Conservation (phyloP, 2,329 filamentous ascomycete genomes). For the Trichoderma sp. region DNA sequence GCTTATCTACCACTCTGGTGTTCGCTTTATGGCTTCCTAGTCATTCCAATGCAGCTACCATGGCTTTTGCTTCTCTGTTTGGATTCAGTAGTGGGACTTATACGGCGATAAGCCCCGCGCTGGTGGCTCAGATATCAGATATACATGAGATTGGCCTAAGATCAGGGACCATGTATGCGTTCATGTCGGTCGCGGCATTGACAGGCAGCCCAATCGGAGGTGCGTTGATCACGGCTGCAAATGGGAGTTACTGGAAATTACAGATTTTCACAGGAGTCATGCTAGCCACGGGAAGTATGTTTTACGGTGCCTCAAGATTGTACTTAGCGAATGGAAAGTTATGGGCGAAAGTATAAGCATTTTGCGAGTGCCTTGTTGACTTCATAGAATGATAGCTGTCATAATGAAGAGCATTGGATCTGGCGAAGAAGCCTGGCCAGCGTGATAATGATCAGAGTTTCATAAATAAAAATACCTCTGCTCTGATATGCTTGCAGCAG, state of each 20-base stretch:
- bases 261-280: not conserved
- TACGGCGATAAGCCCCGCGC: not conserved
- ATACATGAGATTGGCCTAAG: not conserved
- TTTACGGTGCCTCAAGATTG: not conserved
- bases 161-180: not conserved
- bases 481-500: too few relatives aligned
- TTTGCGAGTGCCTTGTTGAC: too few relatives aligned
- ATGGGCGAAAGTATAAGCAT: not conserved
- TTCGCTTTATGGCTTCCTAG: conserved; percentile 6
- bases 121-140: conserved; percentile 9
- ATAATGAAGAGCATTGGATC: not conserved
- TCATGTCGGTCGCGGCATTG: not conserved
- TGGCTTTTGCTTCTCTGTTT: not conserved
- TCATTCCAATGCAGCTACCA: not conserved
- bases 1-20: not conserved
- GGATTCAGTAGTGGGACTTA: not conserved
- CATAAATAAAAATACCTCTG: too few relatives aligned
- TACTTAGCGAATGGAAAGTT: not conserved
- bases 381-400: too few relatives aligned
- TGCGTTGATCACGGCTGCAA: not conserved
- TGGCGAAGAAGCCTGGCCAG: not conserved
- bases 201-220: conserved; percentile 4
- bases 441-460: too few relatives aligned
- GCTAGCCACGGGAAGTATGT: not conserved
- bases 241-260: not conserved